Evolutionary conservation across 2,329 filamentous ascomycete genomes (phyloP), one percentile per base, ranked within the genome.

Genomic region (Trichoderma sp.): DNA sequence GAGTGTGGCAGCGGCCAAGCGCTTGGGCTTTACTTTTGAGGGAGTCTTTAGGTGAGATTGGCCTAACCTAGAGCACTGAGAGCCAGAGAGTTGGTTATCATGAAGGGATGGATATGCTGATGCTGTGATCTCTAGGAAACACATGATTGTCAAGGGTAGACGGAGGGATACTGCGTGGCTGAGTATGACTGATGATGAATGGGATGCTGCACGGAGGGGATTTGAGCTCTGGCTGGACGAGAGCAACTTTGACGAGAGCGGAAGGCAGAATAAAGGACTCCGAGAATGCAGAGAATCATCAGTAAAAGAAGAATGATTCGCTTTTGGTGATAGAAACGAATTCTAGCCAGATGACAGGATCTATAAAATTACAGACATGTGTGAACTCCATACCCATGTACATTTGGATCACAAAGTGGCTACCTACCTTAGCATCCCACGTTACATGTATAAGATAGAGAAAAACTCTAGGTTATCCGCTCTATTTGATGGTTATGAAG

Each of bases 91-190:
- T 34, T 45, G 21, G n/a, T 34, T 12, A 28, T 28, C 41, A 28
- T 45, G 45, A 17, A 50, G 9, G 24, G 14, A 26, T 26, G 30
- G 39, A 44, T 28, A 26, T 24, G n/a, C 51, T 57, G 26, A 59
- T n/a, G 30, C 30, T 2, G n/a, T 14, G 19, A 17, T 68, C n/a
- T 59, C 14, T 6, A 77, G 76, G 61, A 84, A 87, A 67, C 86
- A 90, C 71, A 81, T 88, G 80, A 78, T 89, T 34, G 70, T 83
- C 7, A 86, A 84, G 68, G 86, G 85, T 0, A 75, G 80, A 24
- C 81, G 76, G 60, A 76, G 88, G 50, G 87, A 90, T 71, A 86
- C 86, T 0, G 79, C 82, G 3, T 90, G 85, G 85, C 85, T 81
- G 63, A 83, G 84, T 24, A 82, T 89, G 7, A 70, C 84, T 1